phyloP scores from a whole-genome alignment of 129 eudicot genomes.

The Artemisia tridentata region DNA sequence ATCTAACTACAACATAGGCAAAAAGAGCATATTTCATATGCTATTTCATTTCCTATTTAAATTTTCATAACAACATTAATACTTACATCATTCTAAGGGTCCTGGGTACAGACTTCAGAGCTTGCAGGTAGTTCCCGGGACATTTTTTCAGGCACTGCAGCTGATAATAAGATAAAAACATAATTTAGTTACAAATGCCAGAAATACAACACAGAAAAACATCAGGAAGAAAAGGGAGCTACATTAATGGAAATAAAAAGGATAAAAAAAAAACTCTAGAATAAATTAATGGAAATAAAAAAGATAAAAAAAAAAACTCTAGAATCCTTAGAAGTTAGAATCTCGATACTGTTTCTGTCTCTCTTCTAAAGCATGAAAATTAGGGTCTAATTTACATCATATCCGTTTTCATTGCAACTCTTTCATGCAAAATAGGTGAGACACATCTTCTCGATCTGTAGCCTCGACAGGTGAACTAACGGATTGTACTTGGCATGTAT shows the following conservation, averaged over 20 bases:
- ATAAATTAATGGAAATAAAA: no score
- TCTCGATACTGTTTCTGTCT: background rate
- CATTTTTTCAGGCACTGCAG: constrained; percentile 68
- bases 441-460: no score
- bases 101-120: constrained; percentile 83
- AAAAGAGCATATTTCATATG: background rate
- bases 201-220: background rate
- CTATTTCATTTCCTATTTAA: background rate
- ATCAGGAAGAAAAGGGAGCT: background rate
- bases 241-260: background rate
- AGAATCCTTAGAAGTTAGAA: background rate
- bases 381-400: constrained; percentile 17
- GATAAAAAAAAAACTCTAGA: background rate
- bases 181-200: constrained; percentile 19
- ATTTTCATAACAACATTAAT: constrained; percentile 4
- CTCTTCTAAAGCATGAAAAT: background rate
- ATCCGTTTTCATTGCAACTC: background rate
- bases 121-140: constrained; percentile 88
- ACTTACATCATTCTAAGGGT: constrained; percentile 97
- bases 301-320: background rate
- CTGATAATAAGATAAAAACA: constrained; percentile 42
- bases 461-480: no score
- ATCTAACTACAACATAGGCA: background rate
- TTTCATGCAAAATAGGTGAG: background rate
- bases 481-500: no score